phyloP scores from a whole-genome alignment of 2,329 filamentous ascomycete species.

The Talaromyces sp. region DNA sequence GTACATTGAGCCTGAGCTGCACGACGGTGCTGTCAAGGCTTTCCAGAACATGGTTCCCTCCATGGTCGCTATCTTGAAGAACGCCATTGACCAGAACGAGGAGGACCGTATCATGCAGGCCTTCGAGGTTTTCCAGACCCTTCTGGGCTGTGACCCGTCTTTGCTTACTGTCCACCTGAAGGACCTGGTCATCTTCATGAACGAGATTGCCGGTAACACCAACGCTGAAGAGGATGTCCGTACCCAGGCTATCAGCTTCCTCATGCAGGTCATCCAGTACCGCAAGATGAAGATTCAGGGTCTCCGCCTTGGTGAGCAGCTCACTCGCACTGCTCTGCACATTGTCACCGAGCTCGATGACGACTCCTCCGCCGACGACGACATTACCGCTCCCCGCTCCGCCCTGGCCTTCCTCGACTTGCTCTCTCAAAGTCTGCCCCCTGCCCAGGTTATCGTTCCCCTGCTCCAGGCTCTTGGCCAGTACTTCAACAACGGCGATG shows the following conservation, averaged over 20 bases:
- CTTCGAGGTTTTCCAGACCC: conserved; percentile 96
- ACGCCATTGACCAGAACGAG: conserved; percentile 74
- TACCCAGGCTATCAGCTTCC: conserved; percentile 87
- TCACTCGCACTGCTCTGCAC: conserved; percentile 84
- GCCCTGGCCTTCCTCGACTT: conserved; percentile 88
- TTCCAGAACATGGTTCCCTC: conserved; percentile 80
- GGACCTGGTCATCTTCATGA: conserved; percentile 91
- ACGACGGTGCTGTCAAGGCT: conserved; percentile 69
- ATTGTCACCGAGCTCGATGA: conserved; percentile 87
- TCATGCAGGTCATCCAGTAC: conserved; percentile 89
- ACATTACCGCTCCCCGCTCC: conserved; percentile 80
- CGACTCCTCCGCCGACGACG: conserved; percentile 70
- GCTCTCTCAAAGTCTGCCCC: conserved; percentile 83
- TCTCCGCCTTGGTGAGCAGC: conserved; percentile 80
- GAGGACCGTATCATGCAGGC: conserved; percentile 87
- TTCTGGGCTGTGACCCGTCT: conserved; percentile 84
- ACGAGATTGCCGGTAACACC: conserved; percentile 77
- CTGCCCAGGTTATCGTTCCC: conserved; percentile 91
- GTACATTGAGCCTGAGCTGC: conserved; percentile 85
- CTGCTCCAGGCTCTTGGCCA: conserved; percentile 82
- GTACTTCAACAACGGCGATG: conserved; percentile 74
- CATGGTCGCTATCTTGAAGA: conserved; percentile 89
- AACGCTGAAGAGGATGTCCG: conserved; percentile 81
- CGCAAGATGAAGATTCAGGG: conserved; percentile 94
- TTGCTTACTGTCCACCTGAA: conserved; percentile 84